A percentile compares a stretch with the other conserved stretches of the same genome.
Conservation (phyloP, 495 filamentous ascomycete species). For the Chaetomium cochliodes region DNA sequence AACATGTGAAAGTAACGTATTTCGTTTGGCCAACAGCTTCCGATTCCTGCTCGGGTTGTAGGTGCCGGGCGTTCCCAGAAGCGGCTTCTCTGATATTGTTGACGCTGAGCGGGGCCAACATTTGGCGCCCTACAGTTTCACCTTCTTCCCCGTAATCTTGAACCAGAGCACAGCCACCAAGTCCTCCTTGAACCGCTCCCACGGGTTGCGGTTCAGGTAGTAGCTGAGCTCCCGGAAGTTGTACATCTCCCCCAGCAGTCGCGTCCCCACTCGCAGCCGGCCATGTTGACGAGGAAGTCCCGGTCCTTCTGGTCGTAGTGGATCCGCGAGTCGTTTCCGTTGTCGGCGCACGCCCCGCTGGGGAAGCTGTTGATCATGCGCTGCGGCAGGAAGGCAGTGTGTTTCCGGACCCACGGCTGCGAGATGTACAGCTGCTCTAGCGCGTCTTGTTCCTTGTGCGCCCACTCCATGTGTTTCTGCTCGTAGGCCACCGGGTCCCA, state of each 20-base stretch:
- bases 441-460: conserved; percentile 96
- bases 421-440: conserved; percentile 87
- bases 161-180: conserved; percentile 52
- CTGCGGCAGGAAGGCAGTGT: conserved; percentile 87
- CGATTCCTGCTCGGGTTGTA: background rate
- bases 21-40: background rate
- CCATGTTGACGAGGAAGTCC: conserved; percentile 99
- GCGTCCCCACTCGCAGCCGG: conserved; percentile 91
- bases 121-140: conserved; percentile 42
- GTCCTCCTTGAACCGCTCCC: conserved; percentile 69
- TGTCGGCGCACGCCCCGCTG: conserved; percentile 76
- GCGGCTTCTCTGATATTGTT: background rate
- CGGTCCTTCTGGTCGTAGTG: conserved; percentile 84
- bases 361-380: conserved; percentile 94
- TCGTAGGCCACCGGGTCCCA: conserved; percentile 99
- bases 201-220: conserved; percentile 73
- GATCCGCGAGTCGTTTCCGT: conserved; percentile 66
- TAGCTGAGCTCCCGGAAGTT: conserved; percentile 87
- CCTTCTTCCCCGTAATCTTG: conserved; percentile 56
- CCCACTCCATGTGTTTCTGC: conserved; percentile 99
- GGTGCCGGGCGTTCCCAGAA: background rate
- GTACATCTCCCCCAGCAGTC: conserved; percentile 99
- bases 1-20: background rate
- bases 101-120: background rate
- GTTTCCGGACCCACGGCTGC: conserved; percentile 89